Base-by-base conservation (phyloP, 805 yeast species). In the Starmerella lactis-condensi region DNA sequence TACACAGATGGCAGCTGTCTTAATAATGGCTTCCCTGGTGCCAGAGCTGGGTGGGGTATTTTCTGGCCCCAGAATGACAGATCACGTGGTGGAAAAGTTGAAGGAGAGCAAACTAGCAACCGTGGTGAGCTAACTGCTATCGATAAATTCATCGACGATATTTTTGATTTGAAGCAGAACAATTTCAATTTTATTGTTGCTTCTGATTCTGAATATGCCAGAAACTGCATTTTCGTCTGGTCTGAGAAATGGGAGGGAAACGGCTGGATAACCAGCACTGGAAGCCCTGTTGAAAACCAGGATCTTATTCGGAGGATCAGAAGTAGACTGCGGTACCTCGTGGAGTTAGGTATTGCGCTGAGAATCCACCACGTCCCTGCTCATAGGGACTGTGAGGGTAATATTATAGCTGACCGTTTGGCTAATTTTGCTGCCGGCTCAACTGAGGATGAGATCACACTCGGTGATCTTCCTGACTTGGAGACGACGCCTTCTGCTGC, bases 1-100 rank as follows among this genome's bases (percentile, higher is more conserved):
- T 82, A 66, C 45, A 72, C 79, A 14, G 95, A 82, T 51, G 95
- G 94, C 0, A 76, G 92, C 0, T 60, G 72, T 0, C 54, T 71
- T 7, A 62, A 66, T 4, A 74, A 75, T 43, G 82, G 81, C 1
- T 54, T 45, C 14, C 28, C 30, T 0, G 40, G 42, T 6, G 57
- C 64, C 1, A 34, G 42, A 3, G 71, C 74, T 0, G 94, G 95
- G 0, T 70, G 65, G 44, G 95, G 93, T 16, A 76, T 75, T 0
- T 79, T 56, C 48, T 78, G 64, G 48, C 83, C 81, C 0, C 54
- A 42, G 0, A 45, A 51, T 22, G 75, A 72, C 43, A 51, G 75
- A 27, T 76, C 75, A 47, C 54, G 60, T 7, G 58, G 73, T 0
- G 67, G 59, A 4, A 67, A 73, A 0, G 55, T 79, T 17, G 13